These are phyloP conservation scores for Stylonectria norvegica DNA, from an alignment of 2,329 filamentous ascomycete species.

Conservation along the genomic window DNA sequence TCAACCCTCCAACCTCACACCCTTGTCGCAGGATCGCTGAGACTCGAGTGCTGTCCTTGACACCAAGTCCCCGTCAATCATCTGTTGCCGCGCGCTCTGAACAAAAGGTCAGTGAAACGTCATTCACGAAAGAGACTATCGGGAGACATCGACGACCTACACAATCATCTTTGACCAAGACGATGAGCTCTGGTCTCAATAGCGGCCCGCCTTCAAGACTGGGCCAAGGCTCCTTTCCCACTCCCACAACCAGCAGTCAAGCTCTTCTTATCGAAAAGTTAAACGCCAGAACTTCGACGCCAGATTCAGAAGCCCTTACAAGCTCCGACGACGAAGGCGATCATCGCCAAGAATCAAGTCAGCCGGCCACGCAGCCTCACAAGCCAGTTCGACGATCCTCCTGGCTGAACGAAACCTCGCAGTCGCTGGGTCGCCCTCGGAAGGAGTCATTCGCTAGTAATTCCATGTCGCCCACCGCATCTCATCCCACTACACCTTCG, in stretches of 20 bases:
- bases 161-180: conserved; percentile 18
- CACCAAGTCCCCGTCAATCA: conserved; percentile 2
- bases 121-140: no score
- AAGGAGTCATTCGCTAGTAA: conserved; percentile 74
- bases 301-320: conserved; percentile 88
- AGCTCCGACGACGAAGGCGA: conserved; percentile 93
- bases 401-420: conserved; percentile 81
- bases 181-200: conserved; percentile 54
- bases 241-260: conserved; percentile 55
- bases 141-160: conserved; percentile 10
- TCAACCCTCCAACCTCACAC: conserved; percentile 1
- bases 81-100: no score
- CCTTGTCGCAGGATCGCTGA: no score
- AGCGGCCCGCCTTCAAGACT: conserved; percentile 49
- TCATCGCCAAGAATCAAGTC: conserved; percentile 53
- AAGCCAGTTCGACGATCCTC: conserved; percentile 71
- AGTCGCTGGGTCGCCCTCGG: conserved; percentile 58
- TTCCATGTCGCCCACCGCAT: conserved; percentile 74
- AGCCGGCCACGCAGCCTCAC: conserved; percentile 46
- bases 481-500: conserved; percentile 77
- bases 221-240: conserved; percentile 44
- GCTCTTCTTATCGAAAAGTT: conserved; percentile 71
- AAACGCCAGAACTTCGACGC: conserved; percentile 77
- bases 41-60: no score
- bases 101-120: no score